Base-by-base conservation (phyloP, 345 rosid genomes). In the Populus nigra region DNA sequence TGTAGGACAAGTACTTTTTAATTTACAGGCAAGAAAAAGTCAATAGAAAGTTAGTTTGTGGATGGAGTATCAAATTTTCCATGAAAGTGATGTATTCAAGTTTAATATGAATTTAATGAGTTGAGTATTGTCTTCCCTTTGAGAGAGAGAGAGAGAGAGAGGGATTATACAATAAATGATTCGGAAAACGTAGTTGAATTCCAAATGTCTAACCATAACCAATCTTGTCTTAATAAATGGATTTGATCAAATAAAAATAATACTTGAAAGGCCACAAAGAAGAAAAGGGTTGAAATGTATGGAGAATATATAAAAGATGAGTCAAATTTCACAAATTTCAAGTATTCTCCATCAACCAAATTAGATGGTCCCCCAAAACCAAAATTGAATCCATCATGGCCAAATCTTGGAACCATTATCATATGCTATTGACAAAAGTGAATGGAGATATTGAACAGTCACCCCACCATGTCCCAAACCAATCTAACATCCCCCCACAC, bases 341-440 rank as follows among this genome's bases (percentile, higher is more conserved):
- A 15, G 72, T 75, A 68, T 68, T 47, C 22, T 10, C 8, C 69
- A 69, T 23, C 55, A 45, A 74, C 36, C 11, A 43, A 65, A 66
- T 39, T 65, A 33, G 36, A 33, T 33, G 79, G 83, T 49, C 73
- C 73, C 76, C 59, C 75, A 2, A 39, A 81, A 69, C n/a, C 13
- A 57, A 22, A 45, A 65, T 47, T 71, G 69, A 63, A 55, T 38
- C 71, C 69, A 65, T 31, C 68, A 27, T 57, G 77, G 75, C 13
- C 65, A 77, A 65, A 82, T 79, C 69, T 71, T 71, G 75, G 31
- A 50, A 81, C 68, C 78, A 77, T 43, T 38, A 69, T 69, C 45
- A 69, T 75, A 35, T n/a, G 70, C 31, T 74, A 66, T 80, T 75
- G 77, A 80, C 76, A 71, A 82, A 62, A 76, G 57, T 77, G 41